Conservation (phyloP, 768 basidiomycete genomes). For the Termitomyces sp. region DNA sequence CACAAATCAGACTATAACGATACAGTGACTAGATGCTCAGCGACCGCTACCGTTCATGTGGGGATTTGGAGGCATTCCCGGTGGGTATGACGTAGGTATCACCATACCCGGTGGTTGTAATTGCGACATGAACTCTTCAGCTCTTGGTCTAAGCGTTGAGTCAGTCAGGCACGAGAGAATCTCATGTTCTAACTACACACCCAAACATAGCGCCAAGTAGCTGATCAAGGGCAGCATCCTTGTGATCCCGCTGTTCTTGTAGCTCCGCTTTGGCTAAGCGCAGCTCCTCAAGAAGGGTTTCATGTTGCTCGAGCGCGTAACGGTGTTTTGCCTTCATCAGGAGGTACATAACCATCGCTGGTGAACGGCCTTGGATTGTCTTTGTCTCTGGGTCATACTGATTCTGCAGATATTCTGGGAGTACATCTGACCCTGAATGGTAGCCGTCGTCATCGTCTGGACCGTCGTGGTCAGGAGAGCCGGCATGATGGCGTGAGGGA, state of each 20-base stretch:
- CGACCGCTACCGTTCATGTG: conserved; percentile 9
- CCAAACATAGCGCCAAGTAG: conserved; percentile 46
- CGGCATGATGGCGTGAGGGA: neutral
- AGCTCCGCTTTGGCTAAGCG: conserved; percentile 46
- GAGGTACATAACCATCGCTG: conserved; percentile 64
- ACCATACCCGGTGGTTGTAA: conserved; percentile 12
- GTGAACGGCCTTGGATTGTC: conserved; percentile 65
- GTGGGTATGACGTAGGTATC: conserved; percentile 2
- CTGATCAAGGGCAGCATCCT: conserved; percentile 56
- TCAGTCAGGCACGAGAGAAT: neutral
- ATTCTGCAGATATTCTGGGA: conserved; percentile 50
- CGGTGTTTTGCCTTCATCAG: conserved; percentile 73
- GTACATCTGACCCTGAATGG: conserved; percentile 33
- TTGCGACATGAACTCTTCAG: conserved; percentile 19
- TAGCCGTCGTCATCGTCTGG: conserved; percentile 34
- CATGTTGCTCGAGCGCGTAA: conserved; percentile 65
- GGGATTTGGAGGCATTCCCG: neutral
- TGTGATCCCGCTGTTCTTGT: conserved; percentile 47
- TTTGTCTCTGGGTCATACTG: conserved; percentile 54
- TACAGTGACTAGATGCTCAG: neutral
- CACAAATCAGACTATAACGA: neutral
- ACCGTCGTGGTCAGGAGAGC: conserved; percentile 9
- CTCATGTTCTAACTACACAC: conserved; percentile 24
- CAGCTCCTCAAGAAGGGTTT: conserved; percentile 60
- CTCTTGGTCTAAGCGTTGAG: conserved; percentile 12